A percentile compares a stretch with the other conserved stretches of the same genome.
These are phyloP conservation scores for Phialophora verrucosa DNA, from an alignment of 2,329 filamentous ascomycete species.

Conservation along the genomic window DNA sequence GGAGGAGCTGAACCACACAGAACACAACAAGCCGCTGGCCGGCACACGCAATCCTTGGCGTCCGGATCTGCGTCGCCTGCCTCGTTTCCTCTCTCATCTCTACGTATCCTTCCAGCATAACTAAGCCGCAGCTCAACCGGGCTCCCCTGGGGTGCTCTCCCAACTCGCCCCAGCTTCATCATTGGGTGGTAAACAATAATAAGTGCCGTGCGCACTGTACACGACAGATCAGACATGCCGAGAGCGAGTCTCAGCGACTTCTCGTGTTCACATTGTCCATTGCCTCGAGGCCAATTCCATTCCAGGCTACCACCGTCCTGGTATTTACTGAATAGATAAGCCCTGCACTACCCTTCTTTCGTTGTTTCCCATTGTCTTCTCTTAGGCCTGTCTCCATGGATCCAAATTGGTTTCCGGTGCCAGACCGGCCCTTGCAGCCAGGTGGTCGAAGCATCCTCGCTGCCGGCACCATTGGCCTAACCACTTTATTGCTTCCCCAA, in stretches of 20 bases:
- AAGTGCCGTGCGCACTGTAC: not conserved
- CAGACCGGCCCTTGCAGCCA: slow-evolving; percentile 24
- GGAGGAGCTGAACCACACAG: slow-evolving; percentile 4
- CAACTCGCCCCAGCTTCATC: not conserved
- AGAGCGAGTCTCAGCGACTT: not conserved
- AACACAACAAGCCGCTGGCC: slow-evolving; percentile 4
- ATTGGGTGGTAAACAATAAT: not conserved
- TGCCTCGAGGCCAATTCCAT: not conserved
- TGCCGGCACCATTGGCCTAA: slow-evolving; percentile 20
- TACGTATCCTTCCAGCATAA: not conserved
- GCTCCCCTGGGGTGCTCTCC: too few species aligned
- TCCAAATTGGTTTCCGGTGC: slow-evolving; percentile 31
- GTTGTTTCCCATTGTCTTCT: not conserved
- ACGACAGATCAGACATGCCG: not conserved
- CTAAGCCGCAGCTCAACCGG: not conserved
- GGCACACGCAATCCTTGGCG: not conserved
- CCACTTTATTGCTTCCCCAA: slow-evolving; percentile 27
- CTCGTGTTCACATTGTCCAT: slow-evolving; percentile 23
- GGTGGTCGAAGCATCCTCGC: slow-evolving; percentile 5
- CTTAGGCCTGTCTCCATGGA: slow-evolving; percentile 22
- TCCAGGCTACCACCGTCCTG: not conserved
- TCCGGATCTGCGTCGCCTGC: not conserved
- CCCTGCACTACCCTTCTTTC: not conserved
- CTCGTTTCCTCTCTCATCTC: not conserved
- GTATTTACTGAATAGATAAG: not conserved